Evolutionary conservation across 176 grass and related monocot species (phyloP).

Genomic region (Themeda triandra): DNA sequence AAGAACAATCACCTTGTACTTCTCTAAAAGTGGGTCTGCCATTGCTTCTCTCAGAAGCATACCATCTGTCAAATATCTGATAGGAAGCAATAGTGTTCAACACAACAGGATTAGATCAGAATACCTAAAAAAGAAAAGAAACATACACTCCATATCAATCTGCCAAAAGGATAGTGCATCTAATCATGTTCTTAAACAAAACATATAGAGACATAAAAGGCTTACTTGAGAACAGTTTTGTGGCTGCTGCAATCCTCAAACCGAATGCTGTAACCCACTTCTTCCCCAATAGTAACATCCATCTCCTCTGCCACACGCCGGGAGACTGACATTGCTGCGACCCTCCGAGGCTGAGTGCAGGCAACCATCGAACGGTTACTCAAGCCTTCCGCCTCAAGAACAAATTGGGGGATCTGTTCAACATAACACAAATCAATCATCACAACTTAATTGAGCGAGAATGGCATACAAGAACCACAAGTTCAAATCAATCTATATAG

Average conservation of each 20-base stretch:
- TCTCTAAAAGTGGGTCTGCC: slow-evolving; percentile 95
- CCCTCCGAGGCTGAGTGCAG: slow-evolving; percentile 87
- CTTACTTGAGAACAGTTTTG: slow-evolving; percentile 98
- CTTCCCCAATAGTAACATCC: slow-evolving; percentile 96
- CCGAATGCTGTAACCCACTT: slow-evolving; percentile 96
- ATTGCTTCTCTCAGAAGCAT: slow-evolving; percentile 99
- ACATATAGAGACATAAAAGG: slow-evolving; percentile 1
- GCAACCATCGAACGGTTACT: slow-evolving; percentile 75
- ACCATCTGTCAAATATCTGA: slow-evolving; percentile 99
- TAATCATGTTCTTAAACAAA: slow-evolving; percentile 25
- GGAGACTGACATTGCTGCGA: slow-evolving; percentile 95
- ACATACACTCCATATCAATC: slow-evolving; percentile 47
- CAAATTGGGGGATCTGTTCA: slow-evolving; percentile 95
- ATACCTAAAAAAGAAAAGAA: slow-evolving; percentile 55
- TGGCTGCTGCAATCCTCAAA: slow-evolving; percentile 99
- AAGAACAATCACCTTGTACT: slow-evolving; percentile 94
- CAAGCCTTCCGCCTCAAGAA: slow-evolving; percentile 69
- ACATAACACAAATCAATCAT: slow-evolving; percentile 8
- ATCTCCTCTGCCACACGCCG: slow-evolving; percentile 96
- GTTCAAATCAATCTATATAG: background rate
- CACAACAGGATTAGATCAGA: slow-evolving; percentile 63
- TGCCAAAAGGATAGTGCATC: slow-evolving; percentile 47
- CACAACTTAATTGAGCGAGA: background rate
- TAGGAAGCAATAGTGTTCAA: slow-evolving; percentile 90
- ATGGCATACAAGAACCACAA: background rate